Evolutionary conservation across 129 eudicot genomes (phyloP), one percentile per base, ranked within the genome.

Genomic region (Solidago caesia): DNA sequence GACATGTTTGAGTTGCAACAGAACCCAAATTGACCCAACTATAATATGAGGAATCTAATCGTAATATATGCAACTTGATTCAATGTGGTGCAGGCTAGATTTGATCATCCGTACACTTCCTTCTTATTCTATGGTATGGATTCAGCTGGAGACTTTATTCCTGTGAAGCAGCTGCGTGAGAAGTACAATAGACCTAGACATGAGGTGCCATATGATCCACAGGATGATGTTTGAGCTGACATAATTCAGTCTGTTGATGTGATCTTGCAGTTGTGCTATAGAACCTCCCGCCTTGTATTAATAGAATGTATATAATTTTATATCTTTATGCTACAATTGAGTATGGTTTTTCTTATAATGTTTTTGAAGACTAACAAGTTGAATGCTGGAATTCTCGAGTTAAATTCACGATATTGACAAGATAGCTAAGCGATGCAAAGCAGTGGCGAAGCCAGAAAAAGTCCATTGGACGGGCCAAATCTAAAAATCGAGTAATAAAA

Each of bases 111-210:
- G 1, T 93, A 93, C 25, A 68, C 80, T 21, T 85, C 97, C 29
- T 93, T 93, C 71, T 81, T 93, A 72, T 93, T 93, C 83, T 93
- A 81, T 11, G 98, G 98, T 72, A 65, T 78, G 89, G 98, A 93
- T 85, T 78, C 89, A 33, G 97, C 92, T 74, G 98, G 97, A 52
- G 96, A 93, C 67, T 90, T 88, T 79, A 93, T 93, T 64, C 98
- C 98, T 2, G 77, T 93, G 68, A 88, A 85, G 79, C 98, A 93
- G 82, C 87, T 93, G 62, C 96, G 97, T 2, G 97, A 93, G 74
- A 93, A 93, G 84, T 93, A 83, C 82, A 86, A 82, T 81, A 85
- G 82, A 80, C 97, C 98, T 15, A 75, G 98, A 70, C 92, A 90
- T 43, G 98, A 93, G 82, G 82, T 90, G 72, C 96, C 97, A 4